Base-by-base conservation (phyloP, 1,284 basidiomycete species). In the Cerioporus squamosus region DNA sequence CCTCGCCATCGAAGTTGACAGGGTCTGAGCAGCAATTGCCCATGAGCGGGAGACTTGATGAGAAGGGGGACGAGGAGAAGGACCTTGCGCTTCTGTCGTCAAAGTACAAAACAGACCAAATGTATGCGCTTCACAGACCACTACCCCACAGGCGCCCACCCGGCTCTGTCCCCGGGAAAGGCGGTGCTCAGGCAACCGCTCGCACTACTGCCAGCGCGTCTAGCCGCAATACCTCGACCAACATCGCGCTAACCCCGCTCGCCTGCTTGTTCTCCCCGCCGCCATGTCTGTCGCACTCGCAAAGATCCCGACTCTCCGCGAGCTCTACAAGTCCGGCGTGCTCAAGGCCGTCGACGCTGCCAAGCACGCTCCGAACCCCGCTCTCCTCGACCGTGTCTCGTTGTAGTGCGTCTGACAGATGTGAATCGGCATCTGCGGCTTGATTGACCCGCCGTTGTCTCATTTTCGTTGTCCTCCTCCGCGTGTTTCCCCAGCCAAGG, bases 1-100 rank as follows among this genome's bases (percentile, higher is more conserved):
- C 92, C 72, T 97, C 95, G 52, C 87, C 86, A 66, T 97, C 92
- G 76, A 95, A 96, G 81, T 98, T 94, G 71, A 98, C 88, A 31
- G 93, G 91, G 77, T 69, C 66, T 44, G 68, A 67, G 63, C 68
- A 72, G 66, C 69, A 72, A 63, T 62, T 68, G 63, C 71, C 71
- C 71, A 72, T 74, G 53, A 64, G 64, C 58, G 44, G 52, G n/a
- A 51, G 26, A 53, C 52, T 52, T 46, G 31, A 40, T 50, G 42
- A 51, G 55, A 48, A 40, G 55, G 48, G 61, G 49, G 52, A 44
- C 53, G 56, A 50, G 60, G 57, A 54, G 48, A 48, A 38, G 23
- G 55, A 59, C 47, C 55, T 36, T 29, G 29, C 5, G 29, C 29
- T 64, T 60, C 58, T 59, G 60, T 57, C 53, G 54, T 48, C 33